phyloP scores from a whole-genome alignment of 768 basidiomycete genomes.

The Pleurotus pulmonarius region DNA sequence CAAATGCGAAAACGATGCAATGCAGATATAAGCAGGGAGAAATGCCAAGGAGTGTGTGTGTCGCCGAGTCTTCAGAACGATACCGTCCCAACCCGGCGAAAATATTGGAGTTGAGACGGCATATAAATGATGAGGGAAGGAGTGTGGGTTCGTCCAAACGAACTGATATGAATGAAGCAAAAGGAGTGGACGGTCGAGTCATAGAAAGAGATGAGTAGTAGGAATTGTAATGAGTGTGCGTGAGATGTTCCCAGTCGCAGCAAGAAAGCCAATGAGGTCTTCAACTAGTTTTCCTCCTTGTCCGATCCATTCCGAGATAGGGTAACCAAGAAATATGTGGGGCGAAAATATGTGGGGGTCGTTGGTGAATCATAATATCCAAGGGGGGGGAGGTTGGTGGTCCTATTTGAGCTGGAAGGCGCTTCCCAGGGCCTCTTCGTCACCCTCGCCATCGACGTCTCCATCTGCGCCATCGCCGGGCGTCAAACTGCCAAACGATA shows the following conservation, averaged over 20 bases:
- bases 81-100: slow-evolving; percentile 1
- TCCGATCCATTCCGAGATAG: slow-evolving; percentile 4
- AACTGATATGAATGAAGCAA: slow-evolving; percentile 6
- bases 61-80: background rate
- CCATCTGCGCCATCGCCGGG: slow-evolving; percentile 30
- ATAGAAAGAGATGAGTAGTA: slow-evolving; percentile 1
- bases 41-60: slow-evolving; percentile 10
- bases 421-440: slow-evolving; percentile 50
- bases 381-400: background rate
- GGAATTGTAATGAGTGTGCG: slow-evolving; percentile 2
- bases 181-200: slow-evolving; percentile 3
- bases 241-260: background rate
- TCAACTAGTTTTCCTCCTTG: background rate
- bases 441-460: slow-evolving; percentile 29
- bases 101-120: background rate
- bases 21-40: slow-evolving; percentile 6
- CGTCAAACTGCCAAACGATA: slow-evolving; percentile 61
- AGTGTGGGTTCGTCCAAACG: background rate
- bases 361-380: background rate
- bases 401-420: slow-evolving; percentile 64
- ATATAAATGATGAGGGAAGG: background rate
- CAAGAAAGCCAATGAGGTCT: background rate
- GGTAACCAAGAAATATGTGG: background rate
- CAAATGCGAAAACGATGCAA: background rate
- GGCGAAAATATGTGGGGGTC: background rate